Conservation (phyloP, 169 alveolate species). For the Plasmodium sp. region DNA sequence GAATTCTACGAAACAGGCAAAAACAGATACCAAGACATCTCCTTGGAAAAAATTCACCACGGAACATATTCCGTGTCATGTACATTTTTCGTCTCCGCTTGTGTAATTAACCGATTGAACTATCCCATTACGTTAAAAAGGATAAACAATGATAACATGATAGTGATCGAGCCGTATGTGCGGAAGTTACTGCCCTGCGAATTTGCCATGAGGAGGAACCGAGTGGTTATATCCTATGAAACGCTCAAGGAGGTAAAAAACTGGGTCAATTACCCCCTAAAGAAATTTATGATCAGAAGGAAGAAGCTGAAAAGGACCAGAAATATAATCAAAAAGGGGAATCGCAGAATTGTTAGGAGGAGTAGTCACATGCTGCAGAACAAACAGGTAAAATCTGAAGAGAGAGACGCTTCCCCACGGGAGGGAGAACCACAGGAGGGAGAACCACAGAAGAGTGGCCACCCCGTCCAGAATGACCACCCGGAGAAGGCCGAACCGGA, state of each 20-base stretch:
- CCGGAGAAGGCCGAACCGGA: not conserved
- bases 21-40: slow-evolving; percentile 69
- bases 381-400: not conserved
- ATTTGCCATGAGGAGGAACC: slow-evolving; percentile 30
- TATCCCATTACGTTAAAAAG: slow-evolving; percentile 64
- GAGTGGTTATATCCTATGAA: slow-evolving; percentile 46
- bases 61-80: slow-evolving; percentile 62
- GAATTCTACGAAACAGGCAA: slow-evolving; percentile 67
- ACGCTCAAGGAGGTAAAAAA: slow-evolving; percentile 55
- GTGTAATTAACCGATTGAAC: slow-evolving; percentile 50
- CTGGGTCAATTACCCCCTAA: slow-evolving; percentile 50
- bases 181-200: slow-evolving; percentile 64
- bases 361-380: not conserved
- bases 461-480: not conserved
- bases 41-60: slow-evolving; percentile 58
- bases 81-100: slow-evolving; percentile 66
- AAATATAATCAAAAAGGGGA: not conserved
- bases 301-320: slow-evolving; percentile 17
- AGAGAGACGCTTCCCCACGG: not conserved
- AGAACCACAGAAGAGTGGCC: not conserved
- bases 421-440: not conserved
- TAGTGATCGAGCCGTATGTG: slow-evolving; percentile 55
- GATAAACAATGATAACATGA: slow-evolving; percentile 37
- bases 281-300: slow-evolving; percentile 48
- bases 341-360: not conserved